These are phyloP conservation scores for Lumnitzera littorea DNA, from an alignment of 345 rosid genomes.

Conservation along the genomic window DNA sequence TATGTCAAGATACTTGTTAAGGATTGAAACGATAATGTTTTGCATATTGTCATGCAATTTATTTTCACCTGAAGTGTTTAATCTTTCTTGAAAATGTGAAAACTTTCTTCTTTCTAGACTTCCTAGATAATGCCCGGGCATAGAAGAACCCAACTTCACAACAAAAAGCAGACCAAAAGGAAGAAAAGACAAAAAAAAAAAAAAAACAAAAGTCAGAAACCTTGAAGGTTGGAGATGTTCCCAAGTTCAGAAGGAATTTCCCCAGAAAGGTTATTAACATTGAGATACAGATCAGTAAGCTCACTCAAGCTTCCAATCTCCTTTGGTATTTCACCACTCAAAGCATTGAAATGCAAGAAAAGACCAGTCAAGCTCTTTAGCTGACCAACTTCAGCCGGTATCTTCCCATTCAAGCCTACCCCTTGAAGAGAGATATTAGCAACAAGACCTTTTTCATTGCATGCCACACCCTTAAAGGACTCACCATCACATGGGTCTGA, in stretches of 20 bases:
- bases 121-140: too few relatives aligned
- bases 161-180: not conserved
- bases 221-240: slow-evolving; percentile 71
- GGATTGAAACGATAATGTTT: too few relatives aligned
- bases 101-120: too few relatives aligned
- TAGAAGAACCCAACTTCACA: too few relatives aligned
- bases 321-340: slow-evolving; percentile 65
- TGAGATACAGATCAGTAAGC: slow-evolving; percentile 74
- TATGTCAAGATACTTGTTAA: too few relatives aligned
- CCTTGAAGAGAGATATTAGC: slow-evolving; percentile 91
- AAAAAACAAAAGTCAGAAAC: slow-evolving; percentile 24
- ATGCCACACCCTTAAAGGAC: slow-evolving; percentile 80
- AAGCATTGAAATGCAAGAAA: slow-evolving; percentile 81
- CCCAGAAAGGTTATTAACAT: slow-evolving; percentile 79
- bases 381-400: slow-evolving; percentile 67
- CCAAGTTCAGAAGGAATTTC: slow-evolving; percentile 67
- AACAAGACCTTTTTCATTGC: slow-evolving; percentile 59
- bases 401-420: slow-evolving; percentile 66
- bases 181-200: not conserved
- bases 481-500: slow-evolving; percentile 47
- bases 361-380: slow-evolving; percentile 78
- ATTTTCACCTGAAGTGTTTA: too few relatives aligned
- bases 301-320: slow-evolving; percentile 56
- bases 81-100: too few relatives aligned
- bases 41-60: too few relatives aligned